Percentiles rank a stretch among this genome's conserved stretches.
These are phyloP conservation scores for Epichloe scottii DNA, from an alignment of 2,329 filamentous ascomycete genomes.

Conservation along the genomic window DNA sequence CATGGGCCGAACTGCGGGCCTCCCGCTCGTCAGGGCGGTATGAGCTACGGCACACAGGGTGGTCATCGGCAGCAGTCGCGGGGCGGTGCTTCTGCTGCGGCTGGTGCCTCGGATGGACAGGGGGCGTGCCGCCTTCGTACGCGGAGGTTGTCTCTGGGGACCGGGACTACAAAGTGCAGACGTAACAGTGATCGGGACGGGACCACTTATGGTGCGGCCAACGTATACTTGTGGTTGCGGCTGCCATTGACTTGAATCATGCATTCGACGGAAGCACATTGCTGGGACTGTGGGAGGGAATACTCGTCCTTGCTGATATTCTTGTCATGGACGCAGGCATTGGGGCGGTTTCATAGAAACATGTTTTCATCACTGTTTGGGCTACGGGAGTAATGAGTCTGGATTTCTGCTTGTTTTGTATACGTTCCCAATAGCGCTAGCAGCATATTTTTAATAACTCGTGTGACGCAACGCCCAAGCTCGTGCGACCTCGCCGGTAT, in stretches of 20 bases:
- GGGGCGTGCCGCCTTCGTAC: constrained; percentile 65
- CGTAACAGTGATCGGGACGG: constrained; percentile 14
- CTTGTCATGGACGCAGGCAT: no score
- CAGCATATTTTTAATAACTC: background rate
- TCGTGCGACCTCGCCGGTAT: no score
- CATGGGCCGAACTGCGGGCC: constrained; percentile 24
- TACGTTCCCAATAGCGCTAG: background rate
- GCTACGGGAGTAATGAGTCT: background rate
- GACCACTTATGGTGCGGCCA: background rate
- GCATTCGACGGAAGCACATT: background rate
- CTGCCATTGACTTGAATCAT: background rate
- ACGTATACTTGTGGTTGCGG: background rate
- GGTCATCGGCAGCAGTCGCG: constrained; percentile 11
- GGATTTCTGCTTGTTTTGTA: background rate
- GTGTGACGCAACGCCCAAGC: no score
- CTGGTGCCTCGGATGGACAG: constrained; percentile 27
- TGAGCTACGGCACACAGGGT: constrained; percentile 11
- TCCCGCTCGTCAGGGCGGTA: constrained; percentile 9
- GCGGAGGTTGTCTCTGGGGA: constrained; percentile 83
- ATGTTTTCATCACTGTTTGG: background rate
- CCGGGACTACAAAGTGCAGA: constrained; percentile 81
- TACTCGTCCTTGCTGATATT: no score
- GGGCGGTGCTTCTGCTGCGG: constrained; percentile 23
- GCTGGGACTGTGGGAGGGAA: no score
- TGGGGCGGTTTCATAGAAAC: no score